Evolutionary conservation across 1,139 yeast genomes (phyloP), one percentile per base, ranked within the genome.

Genomic region (Petasospora rhodanensis): DNA sequence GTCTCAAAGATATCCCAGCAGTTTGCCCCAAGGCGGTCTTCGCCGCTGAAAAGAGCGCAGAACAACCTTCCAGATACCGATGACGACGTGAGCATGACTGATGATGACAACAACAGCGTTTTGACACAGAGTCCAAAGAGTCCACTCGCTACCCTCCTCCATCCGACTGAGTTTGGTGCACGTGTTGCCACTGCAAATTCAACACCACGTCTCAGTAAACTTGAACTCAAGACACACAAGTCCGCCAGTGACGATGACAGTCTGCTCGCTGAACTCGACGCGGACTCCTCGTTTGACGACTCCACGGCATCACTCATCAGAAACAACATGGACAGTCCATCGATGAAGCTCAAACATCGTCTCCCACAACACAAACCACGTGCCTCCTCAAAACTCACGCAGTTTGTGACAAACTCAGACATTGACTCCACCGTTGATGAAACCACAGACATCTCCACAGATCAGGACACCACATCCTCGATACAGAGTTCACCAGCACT

Each of bases 121-220:
- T n/a, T 14, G 9, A 13, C 20, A 14, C 14, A 10, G 18, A 30
- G 32, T 20, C 31, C 36, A 12, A 27, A 4, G 25, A 29, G 31
- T 20, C 37, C 24, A n/a, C 18, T 39, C 7, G 22, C 37, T 5
- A 32, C 27, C 2, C 18, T 41, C 16, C 34, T 36, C 27, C 21
- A 41, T 7, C 43, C 43, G 7, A 41, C 43, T 2, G 42, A 38
- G 2, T 29, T 41, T 7, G 45, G 45, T 27, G 45, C 45, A 4
- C 35, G 37, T 10, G 29, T 39, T 17, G 45, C 45, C n/a, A 41
- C 45, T 4, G 26, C 34, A 4, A 20, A 23, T 14, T 13, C 30
- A 8, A 34, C 43, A 8, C 43, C 42, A 16, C 22, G 32, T 8
- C 21, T 33, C 5, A 21, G 34, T 3, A 36, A 31, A 13, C 25